Conservation (phyloP, 192 early-diverging fungal genomes). For the Backusella sp. region DNA sequence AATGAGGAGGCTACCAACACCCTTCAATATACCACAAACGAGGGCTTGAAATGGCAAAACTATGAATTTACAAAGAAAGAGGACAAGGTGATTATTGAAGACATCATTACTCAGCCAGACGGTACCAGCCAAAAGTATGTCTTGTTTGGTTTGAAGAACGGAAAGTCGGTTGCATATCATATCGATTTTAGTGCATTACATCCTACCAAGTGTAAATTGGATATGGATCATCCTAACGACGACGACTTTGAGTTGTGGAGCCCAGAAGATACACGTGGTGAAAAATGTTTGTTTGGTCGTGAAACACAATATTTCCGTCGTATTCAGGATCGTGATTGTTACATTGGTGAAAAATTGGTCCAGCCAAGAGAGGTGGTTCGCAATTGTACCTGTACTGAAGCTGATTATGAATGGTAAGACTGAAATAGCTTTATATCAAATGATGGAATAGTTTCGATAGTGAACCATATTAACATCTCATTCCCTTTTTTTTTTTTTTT, state of each 20-base stretch:
- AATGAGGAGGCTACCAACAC: constrained; percentile 71
- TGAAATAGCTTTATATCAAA: neutral
- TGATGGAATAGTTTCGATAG: neutral
- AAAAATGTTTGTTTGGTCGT: constrained; percentile 65
- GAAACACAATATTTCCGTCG: constrained; percentile 70
- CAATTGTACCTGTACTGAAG: constrained; percentile 71
- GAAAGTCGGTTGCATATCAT: constrained; percentile 41
- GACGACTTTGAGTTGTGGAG: constrained; percentile 75
- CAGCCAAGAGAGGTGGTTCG: constrained; percentile 52
- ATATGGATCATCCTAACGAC: constrained; percentile 39
- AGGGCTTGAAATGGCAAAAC: constrained; percentile 67
- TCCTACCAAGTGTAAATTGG: constrained; percentile 35
- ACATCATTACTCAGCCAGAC: constrained; percentile 71
- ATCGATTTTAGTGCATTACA: constrained; percentile 51
- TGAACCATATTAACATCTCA: neutral
- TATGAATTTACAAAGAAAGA: constrained; percentile 47
- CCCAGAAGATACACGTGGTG: constrained; percentile 49
- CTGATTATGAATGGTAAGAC: constrained; percentile 82
- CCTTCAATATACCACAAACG: constrained; percentile 72
- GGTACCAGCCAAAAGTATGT: constrained; percentile 79
- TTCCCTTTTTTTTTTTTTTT: neutral
- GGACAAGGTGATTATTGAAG: constrained; percentile 50
- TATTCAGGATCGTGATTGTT: constrained; percentile 65
- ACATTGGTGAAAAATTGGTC: constrained; percentile 68
- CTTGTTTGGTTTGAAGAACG: constrained; percentile 62